Evolutionary conservation across 1,284 basidiomycete species (phyloP), one percentile per base, ranked within the genome.

Genomic region (Bjerkandera adusta): DNA sequence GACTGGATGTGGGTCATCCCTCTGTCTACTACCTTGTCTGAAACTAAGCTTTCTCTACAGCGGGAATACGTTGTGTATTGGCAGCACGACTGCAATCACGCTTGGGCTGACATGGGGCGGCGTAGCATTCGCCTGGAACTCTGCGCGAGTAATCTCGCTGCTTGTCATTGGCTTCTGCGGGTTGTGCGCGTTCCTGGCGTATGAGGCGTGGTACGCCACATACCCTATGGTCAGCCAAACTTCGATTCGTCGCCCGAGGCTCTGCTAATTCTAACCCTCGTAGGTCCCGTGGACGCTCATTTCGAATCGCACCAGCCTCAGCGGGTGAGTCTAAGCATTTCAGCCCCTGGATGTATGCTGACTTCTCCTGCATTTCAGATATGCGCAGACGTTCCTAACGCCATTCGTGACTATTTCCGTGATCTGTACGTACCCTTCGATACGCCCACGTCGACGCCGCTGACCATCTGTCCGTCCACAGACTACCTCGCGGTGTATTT

Each of bases 401-500:
- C 16, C 16, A 6, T 13, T 42, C 10, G 16, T 29, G 11, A 13
- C 6, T 15, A 42, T 42, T 16, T 8, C 39, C 22, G 26, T 20
- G 10, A 32, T 42, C 39, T 42, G 37, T 24, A 24, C 10, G 35
- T n/a, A 8, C 35, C 8, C 8, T 32, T 32, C 29, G 29, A 10
- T n/a, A 32, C 29, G 10, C 29, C 10, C n/a, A 10, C 35, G 8
- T 36, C 35, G 63, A 58, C 53, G 62, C 58, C 49, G 53, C 61
- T 6, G 27, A 36, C 18, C 8, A 6, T 41, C 24, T 27, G 7
- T 30, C 27, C 30, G 13, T 18, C 16, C 10, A 25, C 46, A 67
- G 65, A 61, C 36, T 68, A 67, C 41, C 48, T 69, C 1, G 65
- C 67, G 2, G 58, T 68, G 0, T 74, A 66, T 56, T 70, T 70